phyloP scores from a whole-genome alignment of 108 stramenopile genomes.

The Schizochytrium sp. region DNA sequence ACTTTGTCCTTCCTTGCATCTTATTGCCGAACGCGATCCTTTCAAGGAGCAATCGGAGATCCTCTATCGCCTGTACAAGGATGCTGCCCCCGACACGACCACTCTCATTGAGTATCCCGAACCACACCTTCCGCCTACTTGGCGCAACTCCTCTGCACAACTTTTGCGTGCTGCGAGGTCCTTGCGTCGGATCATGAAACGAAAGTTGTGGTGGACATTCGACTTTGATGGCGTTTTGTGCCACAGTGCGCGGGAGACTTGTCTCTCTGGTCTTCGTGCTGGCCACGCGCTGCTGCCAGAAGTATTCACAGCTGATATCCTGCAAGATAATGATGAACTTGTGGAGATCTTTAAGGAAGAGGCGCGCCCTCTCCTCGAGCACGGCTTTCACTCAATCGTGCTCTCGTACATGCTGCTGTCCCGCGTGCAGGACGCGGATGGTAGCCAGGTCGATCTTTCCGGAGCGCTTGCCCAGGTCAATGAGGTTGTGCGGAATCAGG shows the following conservation, averaged over 20 bases:
- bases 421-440: background rate
- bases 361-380: background rate
- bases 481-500: background rate
- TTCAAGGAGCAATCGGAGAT: background rate
- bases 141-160: background rate
- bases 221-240: conserved; percentile 8
- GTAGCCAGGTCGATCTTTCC: background rate
- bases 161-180: background rate
- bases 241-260: background rate
- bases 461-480: background rate
- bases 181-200: background rate
- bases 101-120: background rate
- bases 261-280: background rate
- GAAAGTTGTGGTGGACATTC: background rate
- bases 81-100: background rate
- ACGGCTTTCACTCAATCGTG: background rate
- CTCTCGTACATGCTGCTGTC: background rate
- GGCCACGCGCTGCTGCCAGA: background rate
- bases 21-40: background rate
- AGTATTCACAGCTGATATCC: background rate
- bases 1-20: background rate
- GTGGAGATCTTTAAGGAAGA: background rate
- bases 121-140: background rate
- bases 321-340: background rate
- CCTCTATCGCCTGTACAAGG: background rate